Evolutionary conservation across 805 yeast species (phyloP).

Genomic region (Lipomyces starkeyi): DNA sequence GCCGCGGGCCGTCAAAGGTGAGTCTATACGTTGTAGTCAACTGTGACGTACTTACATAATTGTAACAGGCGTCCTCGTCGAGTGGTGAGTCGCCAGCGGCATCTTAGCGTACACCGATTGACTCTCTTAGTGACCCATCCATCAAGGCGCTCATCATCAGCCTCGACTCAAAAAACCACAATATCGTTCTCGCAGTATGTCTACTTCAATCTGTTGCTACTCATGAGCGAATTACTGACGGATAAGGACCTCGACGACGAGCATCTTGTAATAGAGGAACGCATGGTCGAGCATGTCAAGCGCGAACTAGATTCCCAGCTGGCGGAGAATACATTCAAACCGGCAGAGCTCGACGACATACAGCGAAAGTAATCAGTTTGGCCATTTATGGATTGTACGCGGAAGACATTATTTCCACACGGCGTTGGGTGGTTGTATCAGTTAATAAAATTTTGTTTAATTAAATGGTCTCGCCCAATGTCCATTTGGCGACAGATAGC

Average conservation of each 20-base stretch:
- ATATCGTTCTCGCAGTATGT: conserved; percentile 63
- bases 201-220: conserved; percentile 34
- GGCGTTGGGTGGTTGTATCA: background rate
- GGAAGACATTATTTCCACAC: background rate
- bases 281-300: conserved; percentile 76
- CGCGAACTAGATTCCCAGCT: conserved; percentile 74
- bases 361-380: conserved; percentile 4
- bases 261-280: conserved; percentile 80
- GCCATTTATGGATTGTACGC: background rate
- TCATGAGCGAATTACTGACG: conserved; percentile 2
- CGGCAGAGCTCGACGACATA: conserved; percentile 58
- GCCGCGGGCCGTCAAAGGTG: conserved; percentile 39
- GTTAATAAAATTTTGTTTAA: background rate
- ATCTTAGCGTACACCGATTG: background rate
- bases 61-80: conserved; percentile 46
- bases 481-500: too few species aligned
- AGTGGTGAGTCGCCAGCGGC: conserved; percentile 40
- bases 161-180: conserved; percentile 77
- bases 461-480: too few species aligned
- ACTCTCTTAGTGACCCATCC: conserved; percentile 75
- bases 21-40: background rate
- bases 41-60: background rate
- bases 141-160: conserved; percentile 83
- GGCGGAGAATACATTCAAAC: conserved; percentile 84
- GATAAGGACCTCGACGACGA: conserved; percentile 84